Evolutionary conservation across 371 early-diverging fungal species (phyloP).

Genomic region (Apophysomyces ossiformis): DNA sequence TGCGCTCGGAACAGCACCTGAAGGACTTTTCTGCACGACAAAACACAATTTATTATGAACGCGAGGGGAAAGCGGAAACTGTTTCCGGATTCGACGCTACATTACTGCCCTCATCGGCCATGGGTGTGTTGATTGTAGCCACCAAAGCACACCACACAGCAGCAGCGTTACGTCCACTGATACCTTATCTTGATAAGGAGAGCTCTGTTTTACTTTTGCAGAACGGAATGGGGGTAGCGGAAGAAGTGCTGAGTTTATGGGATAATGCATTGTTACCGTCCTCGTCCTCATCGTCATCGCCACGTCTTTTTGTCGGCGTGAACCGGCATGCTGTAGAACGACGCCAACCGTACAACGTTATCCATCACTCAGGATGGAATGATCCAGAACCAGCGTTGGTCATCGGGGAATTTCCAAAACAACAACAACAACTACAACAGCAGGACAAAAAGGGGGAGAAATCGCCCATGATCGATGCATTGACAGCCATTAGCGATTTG

Average conservation of each 20-base stretch:
- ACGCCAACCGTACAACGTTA: conserved; percentile 44
- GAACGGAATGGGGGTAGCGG: conserved; percentile 70
- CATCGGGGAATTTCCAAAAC: conserved; percentile 29
- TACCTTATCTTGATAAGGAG: conserved; percentile 34
- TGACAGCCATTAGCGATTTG: conserved; percentile 35
- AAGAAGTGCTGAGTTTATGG: conserved; percentile 36
- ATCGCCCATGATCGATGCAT: conserved; percentile 23
- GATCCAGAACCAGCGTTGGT: conserved; percentile 40
- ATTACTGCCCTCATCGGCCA: conserved; percentile 12
- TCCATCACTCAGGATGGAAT: conserved; percentile 54
- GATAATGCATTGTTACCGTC: neutral
- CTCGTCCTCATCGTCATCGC: conserved; percentile 20
- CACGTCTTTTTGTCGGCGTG: conserved; percentile 55
- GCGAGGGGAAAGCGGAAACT: neutral
- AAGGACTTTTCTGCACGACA: conserved; percentile 27
- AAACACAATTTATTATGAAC: conserved; percentile 32
- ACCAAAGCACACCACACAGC: conserved; percentile 57
- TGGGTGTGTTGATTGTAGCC: conserved; percentile 33
- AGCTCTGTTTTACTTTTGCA: conserved; percentile 60
- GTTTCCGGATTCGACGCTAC: conserved; percentile 24
- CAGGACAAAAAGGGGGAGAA: neutral
- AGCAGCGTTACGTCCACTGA: conserved; percentile 45
- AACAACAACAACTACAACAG: conserved; percentile 11
- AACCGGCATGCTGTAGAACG: conserved; percentile 59
- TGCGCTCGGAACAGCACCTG: conserved; percentile 31